Evolutionary conservation across 1,284 basidiomycete genomes (phyloP), one percentile per base, ranked within the genome.

Genomic region (Leucoagaricus sp.): DNA sequence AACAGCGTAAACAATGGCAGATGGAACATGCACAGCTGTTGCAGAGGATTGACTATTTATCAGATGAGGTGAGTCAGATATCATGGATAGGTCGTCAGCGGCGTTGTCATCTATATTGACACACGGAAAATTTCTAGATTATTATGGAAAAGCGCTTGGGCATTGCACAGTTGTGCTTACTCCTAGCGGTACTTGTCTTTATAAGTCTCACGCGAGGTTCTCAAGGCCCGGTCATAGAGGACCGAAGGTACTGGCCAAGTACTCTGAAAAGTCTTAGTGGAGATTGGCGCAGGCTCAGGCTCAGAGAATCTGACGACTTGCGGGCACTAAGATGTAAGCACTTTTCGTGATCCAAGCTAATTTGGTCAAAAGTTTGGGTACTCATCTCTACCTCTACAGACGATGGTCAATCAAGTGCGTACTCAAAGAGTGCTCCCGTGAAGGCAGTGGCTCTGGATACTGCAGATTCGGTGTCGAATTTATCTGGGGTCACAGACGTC

Each of bases 191-290:
- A 1, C 79, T 95, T 25, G 77, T 94, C 9, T 94, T 95, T 69
- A 87, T 95, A 71, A 85, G 85, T 6, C 76, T 95, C 51, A 96
- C 94, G 2, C 83, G 93, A 6, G 91, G 92, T 1, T 89, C 89
- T 0, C 73, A 83, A 50, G 77, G 76, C 23, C 65, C 66, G 25
- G 56, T 61, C 9, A 57, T 59, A 55, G 58, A 50, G 21, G 55
- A 57, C 15, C 23, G 44, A n/a, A 31, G 42, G 19, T 23, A 34
- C 7, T 57, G 49, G 55, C 19, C 42, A 2, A 44, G 31, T 31
- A 33, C 34, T 10, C n/a, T 57, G 4, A 66, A 86, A 25, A 84
- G 78, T 57, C 72, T 87, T 41, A 83, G 81, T 61, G 73, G 78
- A 3, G 81, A 82, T 57, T 83, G 82, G 79, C 71, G 65, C 56